These are phyloP conservation scores for Oidium heveae DNA, from an alignment of 2,329 filamentous ascomycete genomes.

Conservation along the genomic window DNA sequence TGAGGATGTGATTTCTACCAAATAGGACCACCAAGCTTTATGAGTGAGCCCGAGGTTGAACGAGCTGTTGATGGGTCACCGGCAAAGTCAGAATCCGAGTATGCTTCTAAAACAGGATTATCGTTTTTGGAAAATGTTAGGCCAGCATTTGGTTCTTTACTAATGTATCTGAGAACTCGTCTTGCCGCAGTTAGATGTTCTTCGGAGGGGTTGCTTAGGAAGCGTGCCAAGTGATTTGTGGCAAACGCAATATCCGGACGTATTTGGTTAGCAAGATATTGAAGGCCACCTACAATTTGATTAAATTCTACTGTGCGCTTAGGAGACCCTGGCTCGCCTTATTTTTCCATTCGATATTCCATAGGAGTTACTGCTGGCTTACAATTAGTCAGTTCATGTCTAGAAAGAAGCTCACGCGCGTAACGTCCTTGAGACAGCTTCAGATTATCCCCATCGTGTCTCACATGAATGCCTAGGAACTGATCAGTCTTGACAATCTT, in stretches of 20 bases:
- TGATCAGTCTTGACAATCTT: neutral
- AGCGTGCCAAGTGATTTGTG: neutral
- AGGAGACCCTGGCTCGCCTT: neutral
- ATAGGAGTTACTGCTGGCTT: neutral
- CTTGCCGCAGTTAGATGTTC: neutral
- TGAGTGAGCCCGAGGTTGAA: neutral
- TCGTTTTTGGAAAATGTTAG: neutral
- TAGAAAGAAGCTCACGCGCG: neutral
- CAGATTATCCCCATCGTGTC: neutral
- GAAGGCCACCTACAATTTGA: neutral
- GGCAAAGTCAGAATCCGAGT: neutral
- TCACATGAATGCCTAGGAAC: neutral
- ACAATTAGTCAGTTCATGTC: neutral
- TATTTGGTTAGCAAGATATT: neutral
- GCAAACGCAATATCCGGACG: neutral
- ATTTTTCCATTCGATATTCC: neutral
- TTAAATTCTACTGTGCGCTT: neutral
- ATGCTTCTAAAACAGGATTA: neutral
- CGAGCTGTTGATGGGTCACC: neutral
- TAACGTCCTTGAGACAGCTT: neutral
- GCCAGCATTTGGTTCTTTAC: neutral
- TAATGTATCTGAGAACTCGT: neutral
- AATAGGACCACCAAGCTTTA: neutral
- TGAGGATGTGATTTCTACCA: neutral
- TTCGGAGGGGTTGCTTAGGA: neutral